Evolutionary conservation across 768 basidiomycete species (phyloP).

Genomic region (Suillus hirtellus): DNA sequence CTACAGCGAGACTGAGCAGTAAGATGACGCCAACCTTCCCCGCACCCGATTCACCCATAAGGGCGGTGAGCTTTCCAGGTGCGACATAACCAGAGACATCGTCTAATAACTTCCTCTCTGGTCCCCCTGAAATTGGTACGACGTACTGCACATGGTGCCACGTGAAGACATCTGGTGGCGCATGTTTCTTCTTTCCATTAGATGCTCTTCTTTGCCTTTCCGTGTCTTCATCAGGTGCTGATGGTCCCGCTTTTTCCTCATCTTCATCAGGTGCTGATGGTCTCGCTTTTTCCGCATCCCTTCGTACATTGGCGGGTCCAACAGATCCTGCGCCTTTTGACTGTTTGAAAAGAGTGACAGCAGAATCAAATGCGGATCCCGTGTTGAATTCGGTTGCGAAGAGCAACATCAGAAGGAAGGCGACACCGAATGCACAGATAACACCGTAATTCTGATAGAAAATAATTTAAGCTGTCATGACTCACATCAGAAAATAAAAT

Average conservation of each 20-base stretch:
- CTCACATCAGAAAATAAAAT: neutral
- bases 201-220: neutral
- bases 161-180: constrained; percentile 65
- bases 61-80: constrained; percentile 77
- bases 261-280: constrained; percentile 15
- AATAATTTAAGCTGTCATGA: neutral
- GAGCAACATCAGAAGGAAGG: constrained; percentile 57
- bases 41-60: constrained; percentile 66
- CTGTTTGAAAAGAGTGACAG: constrained; percentile 65
- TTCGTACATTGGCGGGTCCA: constrained; percentile 22
- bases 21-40: constrained; percentile 40
- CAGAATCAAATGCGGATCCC: constrained; percentile 32
- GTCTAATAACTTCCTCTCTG: constrained; percentile 58
- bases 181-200: constrained; percentile 23
- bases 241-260: constrained; percentile 31
- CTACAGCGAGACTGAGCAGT: constrained; percentile 15
- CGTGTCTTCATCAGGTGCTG: neutral
- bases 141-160: constrained; percentile 75
- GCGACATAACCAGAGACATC: constrained; percentile 79
- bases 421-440: constrained; percentile 59
- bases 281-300: constrained; percentile 31
- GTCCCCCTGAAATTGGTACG: constrained; percentile 35
- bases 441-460: constrained; percentile 67
- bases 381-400: constrained; percentile 59
- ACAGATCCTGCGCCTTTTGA: constrained; percentile 39